Percentiles rank a stretch among this genome's conserved stretches.
Evolutionary conservation across 2,329 filamentous ascomycete species (phyloP).

Genomic region (Pezizomycotina sp.): DNA sequence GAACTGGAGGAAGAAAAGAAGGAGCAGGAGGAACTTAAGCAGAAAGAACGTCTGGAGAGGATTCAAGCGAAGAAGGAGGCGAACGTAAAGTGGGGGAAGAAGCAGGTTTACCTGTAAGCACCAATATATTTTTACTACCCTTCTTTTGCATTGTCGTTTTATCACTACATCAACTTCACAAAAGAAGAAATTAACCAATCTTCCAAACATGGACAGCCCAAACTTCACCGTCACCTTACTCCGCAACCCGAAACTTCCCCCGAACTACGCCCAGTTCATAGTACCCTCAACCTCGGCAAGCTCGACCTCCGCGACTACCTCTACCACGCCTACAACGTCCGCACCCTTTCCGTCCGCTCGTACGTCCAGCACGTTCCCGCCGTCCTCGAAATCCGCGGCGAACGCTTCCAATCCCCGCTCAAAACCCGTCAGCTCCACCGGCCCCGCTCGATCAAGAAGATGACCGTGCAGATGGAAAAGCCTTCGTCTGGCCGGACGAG

Average conservation of each 20-base stretch:
- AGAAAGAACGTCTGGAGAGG: too few relatives aligned
- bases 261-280: slow-evolving; percentile 73
- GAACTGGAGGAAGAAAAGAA: too few relatives aligned
- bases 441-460: slow-evolving; percentile 63
- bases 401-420: slow-evolving; percentile 33
- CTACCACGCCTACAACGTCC: slow-evolving; percentile 65
- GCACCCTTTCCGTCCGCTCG: slow-evolving; percentile 56
- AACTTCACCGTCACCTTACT: slow-evolving; percentile 66
- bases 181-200: too few relatives aligned
- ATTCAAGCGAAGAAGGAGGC: too few relatives aligned
- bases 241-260: slow-evolving; percentile 52
- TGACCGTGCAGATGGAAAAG: slow-evolving; percentile 78
- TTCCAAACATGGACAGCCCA: slow-evolving; percentile 40
- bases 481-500: slow-evolving; percentile 76
- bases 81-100: too few relatives aligned
- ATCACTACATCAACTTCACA: slow-evolving; percentile 4
- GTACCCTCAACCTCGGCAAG: slow-evolving; percentile 91
- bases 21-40: too few relatives aligned
- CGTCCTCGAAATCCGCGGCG: slow-evolving; percentile 35
- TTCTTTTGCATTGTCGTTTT: not conserved
- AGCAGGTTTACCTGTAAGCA: too few relatives aligned
- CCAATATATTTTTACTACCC: too few relatives aligned
- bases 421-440: slow-evolving; percentile 42
- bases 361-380: slow-evolving; percentile 57
- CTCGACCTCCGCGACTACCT: slow-evolving; percentile 94